Base-by-base conservation (phyloP, 768 basidiomycete species). In the Mycena vulgaris region DNA sequence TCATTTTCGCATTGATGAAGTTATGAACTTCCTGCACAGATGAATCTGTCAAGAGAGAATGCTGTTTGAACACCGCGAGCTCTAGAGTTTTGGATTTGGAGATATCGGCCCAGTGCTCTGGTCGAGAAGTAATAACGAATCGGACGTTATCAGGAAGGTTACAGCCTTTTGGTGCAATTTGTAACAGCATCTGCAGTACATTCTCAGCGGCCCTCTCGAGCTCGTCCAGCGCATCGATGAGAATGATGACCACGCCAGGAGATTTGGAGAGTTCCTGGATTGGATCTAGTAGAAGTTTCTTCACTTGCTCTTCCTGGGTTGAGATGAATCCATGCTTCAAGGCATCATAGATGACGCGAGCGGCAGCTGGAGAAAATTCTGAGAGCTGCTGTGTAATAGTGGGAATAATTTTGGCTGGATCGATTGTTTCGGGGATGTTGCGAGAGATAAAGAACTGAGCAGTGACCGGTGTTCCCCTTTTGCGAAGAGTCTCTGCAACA, bases 101-200 rank as follows among this genome's bases (percentile, higher is more conserved):
- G n/a, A n/a, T n/a, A n/a, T n/a, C n/a, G n/a, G n/a, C n/a, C n/a
- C n/a, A n/a, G n/a, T n/a, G n/a, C n/a, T n/a, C n/a, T n/a, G n/a
- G n/a, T n/a, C 61, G 61, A 35, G 59, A 60, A 58, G 56, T 40
- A 21, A 58, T 42, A 17, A 58, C 3, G 39, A 58, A 60, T 47
- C 58, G 40, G 45, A 62, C 23, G 33, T 62, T 62, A 21, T 62
- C 47, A 27, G 60, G 60, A 51, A 62, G 60, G n/a, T 62, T 17
- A 39, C 33, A 39, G 60, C n/a, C 35, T 25, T 5, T 27, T 51
- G 35, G 47, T 51, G 60, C 60, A 16, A 51, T 62, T 49, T 14
- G 3, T 28, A 16, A 49, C 60, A 62, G 25, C 8, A 60, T 48
- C 59, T 47, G 45, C 11, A 3, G 21, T 28, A 48, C 59, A 27